Base-by-base conservation (phyloP, 1,284 basidiomycete genomes). In the Ustilago nuda region DNA sequence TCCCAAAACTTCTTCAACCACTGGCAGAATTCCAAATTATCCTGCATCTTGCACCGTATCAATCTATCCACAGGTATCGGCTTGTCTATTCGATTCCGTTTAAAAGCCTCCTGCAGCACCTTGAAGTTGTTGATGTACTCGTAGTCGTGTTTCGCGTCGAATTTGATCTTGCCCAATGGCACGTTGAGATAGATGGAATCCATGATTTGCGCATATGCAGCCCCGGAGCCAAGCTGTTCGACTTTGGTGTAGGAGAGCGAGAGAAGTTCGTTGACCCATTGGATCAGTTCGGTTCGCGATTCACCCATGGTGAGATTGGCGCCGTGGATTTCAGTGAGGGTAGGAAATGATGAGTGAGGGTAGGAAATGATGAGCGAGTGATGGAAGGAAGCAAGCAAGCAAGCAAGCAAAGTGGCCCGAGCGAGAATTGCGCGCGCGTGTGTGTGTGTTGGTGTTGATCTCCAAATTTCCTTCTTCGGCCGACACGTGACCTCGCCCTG, bases 31-130 rank as follows among this genome's bases (percentile, higher is more conserved):
- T 99, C 97, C 80, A 99, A 92, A 87, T 99, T 99, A 87, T 99
- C 97, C 87, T 98, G 97, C 96, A 99, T 99, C 89, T 98, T 98
- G 89, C 96, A 99, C 88, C 96, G 96, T 54, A 95, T 91, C 60
- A 99, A 90, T 81, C 89, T 92, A 78, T 98, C 95, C 33, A 99
- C 92, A 1, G 91, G 93, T 84, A 99, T 95, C 15, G 96, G 95
- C 94, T 96, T 98, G 87, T 97, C 95, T 76, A 98, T 92, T 86
- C 93, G 90, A 86, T 85, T 92, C 92, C 75, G 69, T 61, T 82
- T 82, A 51, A 86, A 85, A 17, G 78, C 70, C 32, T 79, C 79
- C 86, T 98, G 95, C 82, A 99, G 88, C 81, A 98, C 90, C 87
- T 98, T 98, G 89, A 91, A 98, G 88, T 99, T 99, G 56, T 91